Evolutionary conservation across 176 grass and related monocot species (phyloP).

Genomic region (Cenchrus fungigraminus): DNA sequence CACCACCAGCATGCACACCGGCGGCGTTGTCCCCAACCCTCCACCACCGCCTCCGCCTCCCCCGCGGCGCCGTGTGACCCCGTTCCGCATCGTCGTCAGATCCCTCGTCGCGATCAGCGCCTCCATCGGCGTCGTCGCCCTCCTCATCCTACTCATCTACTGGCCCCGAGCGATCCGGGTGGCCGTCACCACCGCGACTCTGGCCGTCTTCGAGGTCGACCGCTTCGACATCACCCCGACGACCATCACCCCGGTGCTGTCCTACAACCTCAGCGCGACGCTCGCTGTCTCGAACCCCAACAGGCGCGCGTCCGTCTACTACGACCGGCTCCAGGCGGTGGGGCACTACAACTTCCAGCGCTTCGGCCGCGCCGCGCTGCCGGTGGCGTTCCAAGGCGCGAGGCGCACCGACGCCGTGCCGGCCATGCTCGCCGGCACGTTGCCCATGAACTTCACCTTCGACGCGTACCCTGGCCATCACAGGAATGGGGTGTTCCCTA

Average conservation of each 20-base stretch:
- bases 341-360: constrained; percentile 43
- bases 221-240: background rate
- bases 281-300: constrained; percentile 61
- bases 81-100: constrained; percentile 9
- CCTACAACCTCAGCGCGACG: constrained; percentile 50
- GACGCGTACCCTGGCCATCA: background rate
- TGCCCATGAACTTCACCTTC: background rate
- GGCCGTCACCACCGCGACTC: constrained; percentile 39
- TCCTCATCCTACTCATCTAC: constrained; percentile 69
- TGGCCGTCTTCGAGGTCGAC: constrained; percentile 33
- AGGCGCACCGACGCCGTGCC: constrained; percentile 6
- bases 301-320: constrained; percentile 57
- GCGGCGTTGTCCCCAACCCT: background rate
- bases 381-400: constrained; percentile 37
- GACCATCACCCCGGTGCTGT: constrained; percentile 6
- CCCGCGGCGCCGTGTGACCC: background rate
- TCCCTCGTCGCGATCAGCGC: constrained; percentile 25
- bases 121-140: constrained; percentile 15
- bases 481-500: background rate
- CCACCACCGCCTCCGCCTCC: background rate
- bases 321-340: constrained; percentile 56
- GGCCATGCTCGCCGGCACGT: constrained; percentile 32
- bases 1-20: background rate
- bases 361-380: constrained; percentile 38
- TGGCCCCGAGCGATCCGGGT: constrained; percentile 52